These are phyloP conservation scores for Daldinia childiae DNA, from an alignment of 495 filamentous ascomycete species.

Conservation along the genomic window DNA sequence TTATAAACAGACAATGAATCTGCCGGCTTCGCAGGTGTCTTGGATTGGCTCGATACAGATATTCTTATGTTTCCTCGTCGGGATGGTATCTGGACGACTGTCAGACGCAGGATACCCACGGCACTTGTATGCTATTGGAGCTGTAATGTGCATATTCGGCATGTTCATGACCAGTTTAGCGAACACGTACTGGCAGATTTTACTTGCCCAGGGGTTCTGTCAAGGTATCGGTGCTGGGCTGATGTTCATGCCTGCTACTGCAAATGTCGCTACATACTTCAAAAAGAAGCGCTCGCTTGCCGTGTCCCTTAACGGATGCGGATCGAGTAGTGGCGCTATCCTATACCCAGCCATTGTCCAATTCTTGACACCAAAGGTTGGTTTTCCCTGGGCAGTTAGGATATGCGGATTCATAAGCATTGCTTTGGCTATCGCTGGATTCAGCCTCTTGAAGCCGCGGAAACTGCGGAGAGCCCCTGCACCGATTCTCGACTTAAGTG, in stretches of 20 bases:
- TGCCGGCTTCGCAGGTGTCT: constrained; percentile 51
- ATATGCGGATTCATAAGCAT: constrained; percentile 51
- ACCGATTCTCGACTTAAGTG: constrained; percentile 51
- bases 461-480: constrained; percentile 45
- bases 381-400: constrained; percentile 57
- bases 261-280: constrained; percentile 54
- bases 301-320: constrained; percentile 52
- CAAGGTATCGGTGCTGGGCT: constrained; percentile 53
- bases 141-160: constrained; percentile 47
- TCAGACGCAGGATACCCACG: constrained; percentile 53
- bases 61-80: constrained; percentile 53
- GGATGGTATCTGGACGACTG: constrained; percentile 52
- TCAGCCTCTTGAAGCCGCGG: constrained; percentile 47
- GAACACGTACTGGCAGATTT: constrained; percentile 52
- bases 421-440: constrained; percentile 40
- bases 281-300: constrained; percentile 49
- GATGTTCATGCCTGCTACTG: constrained; percentile 54
- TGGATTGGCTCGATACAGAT: constrained; percentile 58
- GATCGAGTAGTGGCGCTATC: constrained; percentile 52
- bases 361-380: constrained; percentile 52
- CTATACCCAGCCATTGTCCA: constrained; percentile 53
- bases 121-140: constrained; percentile 46
- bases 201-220: constrained; percentile 54
- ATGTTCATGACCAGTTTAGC: constrained; percentile 55
- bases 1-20: constrained; percentile 51